Base-by-base conservation (phyloP, 2,329 filamentous ascomycete genomes). In the Pseudopithomyces chartarum region DNA sequence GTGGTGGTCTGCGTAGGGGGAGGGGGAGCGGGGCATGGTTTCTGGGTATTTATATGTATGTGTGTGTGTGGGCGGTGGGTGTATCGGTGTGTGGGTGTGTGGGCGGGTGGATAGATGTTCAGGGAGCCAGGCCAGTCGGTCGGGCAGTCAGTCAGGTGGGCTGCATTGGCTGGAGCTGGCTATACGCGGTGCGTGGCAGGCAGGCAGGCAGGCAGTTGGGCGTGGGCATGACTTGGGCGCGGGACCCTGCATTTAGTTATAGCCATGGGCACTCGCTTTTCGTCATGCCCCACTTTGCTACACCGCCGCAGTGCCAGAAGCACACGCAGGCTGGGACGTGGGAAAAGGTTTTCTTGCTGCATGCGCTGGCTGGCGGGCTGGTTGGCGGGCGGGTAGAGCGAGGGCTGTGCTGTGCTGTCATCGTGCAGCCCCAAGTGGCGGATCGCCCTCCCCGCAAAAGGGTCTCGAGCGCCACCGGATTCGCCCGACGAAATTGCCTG, bases 361-460 rank as follows among this genome's bases (percentile, higher is more conserved):
- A 38, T 34, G 19, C 47, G 48, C 15, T 29, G 47, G 47, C n/a
- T n/a, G n/a, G n/a, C n/a, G n/a, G n/a, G n/a, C n/a, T n/a, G n/a
- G n/a, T n/a, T n/a, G n/a, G n/a, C n/a, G n/a, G n/a, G n/a, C 34
- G 34, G n/a, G 20, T 50, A 34, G 19, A 40, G 22, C 3, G 36
- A 15, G 17, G 48, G 48, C 48, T 51, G 48, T 51, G n/a, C n/a
- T n/a, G n/a, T n/a, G n/a, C n/a, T n/a, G 48, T 51, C 48, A 42
- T 51, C 38, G 38, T 51, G 48, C 48, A 51, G 32, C 36, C 48
- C 48, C 23, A 33, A 26, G 48, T 42, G 36, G 36, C 48, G 48
- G 38, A 33, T 43, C 13, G 17, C 8, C 19, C 7, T 29, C 48
- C 23, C 48, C 23, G 23, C 26, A 42, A 43, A 13, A 11, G 17